Evolutionary conservation across 352 stramenopile species (phyloP).

Genomic region (Aphanomyces cochlioides): DNA sequence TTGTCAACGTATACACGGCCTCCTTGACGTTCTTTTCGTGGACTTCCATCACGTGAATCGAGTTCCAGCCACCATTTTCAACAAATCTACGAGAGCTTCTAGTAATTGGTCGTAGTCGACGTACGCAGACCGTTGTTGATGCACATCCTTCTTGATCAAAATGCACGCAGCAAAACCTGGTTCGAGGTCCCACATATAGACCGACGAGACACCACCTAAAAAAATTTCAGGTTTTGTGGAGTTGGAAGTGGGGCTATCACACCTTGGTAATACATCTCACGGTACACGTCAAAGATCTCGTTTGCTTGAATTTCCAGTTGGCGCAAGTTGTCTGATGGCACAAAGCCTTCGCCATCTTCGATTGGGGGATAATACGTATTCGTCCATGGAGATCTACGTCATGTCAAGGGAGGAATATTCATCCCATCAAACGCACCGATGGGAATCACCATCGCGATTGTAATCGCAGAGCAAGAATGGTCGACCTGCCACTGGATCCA

Average conservation of each 20-base stretch:
- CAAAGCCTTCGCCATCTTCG: slow-evolving; percentile 84
- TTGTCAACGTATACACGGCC: slow-evolving; percentile 91
- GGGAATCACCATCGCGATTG: slow-evolving; percentile 92
- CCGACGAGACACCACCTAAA: slow-evolving; percentile 77
- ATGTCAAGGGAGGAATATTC: slow-evolving; percentile 6
- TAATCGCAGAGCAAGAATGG: slow-evolving; percentile 94
- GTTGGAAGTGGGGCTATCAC: not conserved
- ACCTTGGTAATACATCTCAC: slow-evolving; percentile 94
- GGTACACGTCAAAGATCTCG: slow-evolving; percentile 96
- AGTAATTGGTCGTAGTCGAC: slow-evolving; percentile 23
- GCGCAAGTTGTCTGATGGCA: slow-evolving; percentile 83
- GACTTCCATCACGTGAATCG: slow-evolving; percentile 93
- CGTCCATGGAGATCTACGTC: slow-evolving; percentile 83
- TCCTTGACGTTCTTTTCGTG: slow-evolving; percentile 59
- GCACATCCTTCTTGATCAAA: slow-evolving; percentile 91
- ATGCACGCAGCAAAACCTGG: slow-evolving; percentile 91
- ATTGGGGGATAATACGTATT: slow-evolving; percentile 86
- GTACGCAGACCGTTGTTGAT: slow-evolving; percentile 44
- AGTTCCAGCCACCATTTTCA: slow-evolving; percentile 88
- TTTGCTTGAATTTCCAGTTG: slow-evolving; percentile 92
- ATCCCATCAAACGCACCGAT: slow-evolving; percentile 42
- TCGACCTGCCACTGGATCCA: slow-evolving; percentile 80
- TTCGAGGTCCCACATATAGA: slow-evolving; percentile 96
- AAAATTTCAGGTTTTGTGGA: no score
- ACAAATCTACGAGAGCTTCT: slow-evolving; percentile 47